Percentiles rank a stretch among this genome's conserved stretches.
These are phyloP conservation scores for Fusarium nodosum DNA, from an alignment of 2,329 filamentous ascomycete species.

Conservation along the genomic window DNA sequence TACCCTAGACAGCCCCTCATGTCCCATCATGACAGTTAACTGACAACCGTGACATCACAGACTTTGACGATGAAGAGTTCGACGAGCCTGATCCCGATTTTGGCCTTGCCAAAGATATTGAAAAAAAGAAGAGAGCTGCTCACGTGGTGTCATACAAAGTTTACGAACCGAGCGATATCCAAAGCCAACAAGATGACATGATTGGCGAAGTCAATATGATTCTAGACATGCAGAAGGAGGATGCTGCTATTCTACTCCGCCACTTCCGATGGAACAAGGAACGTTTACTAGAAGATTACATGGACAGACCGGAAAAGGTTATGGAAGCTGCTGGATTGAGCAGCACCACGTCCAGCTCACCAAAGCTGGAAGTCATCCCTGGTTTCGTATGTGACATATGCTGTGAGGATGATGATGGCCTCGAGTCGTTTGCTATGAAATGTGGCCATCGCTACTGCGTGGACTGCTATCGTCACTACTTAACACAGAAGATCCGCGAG, in stretches of 20 bases:
- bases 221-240: conserved; percentile 88
- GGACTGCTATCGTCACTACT: conserved; percentile 91
- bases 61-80: conserved; percentile 71
- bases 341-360: conserved; percentile 70
- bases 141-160: conserved; percentile 91
- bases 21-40: conserved; percentile 17
- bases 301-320: conserved; percentile 86
- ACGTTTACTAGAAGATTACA: conserved; percentile 92
- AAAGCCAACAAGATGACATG: conserved; percentile 86
- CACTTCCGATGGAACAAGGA: conserved; percentile 98
- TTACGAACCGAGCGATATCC: conserved; percentile 83
- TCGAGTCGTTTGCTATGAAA: conserved; percentile 92
- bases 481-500: conserved; percentile 92
- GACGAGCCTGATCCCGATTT: conserved; percentile 69
- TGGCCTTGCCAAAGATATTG: conserved; percentile 71
- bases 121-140: conserved; percentile 77
- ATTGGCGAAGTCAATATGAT: conserved; percentile 93
- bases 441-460: conserved; percentile 95
- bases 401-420: conserved; percentile 84
- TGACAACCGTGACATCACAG: conserved; percentile 52
- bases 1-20: conserved; percentile 8
- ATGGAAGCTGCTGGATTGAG: conserved; percentile 88
- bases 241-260: conserved; percentile 89
- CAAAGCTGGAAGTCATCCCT: conserved; percentile 76
- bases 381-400: conserved; percentile 96